These are phyloP conservation scores for Cordia subcordata DNA, from an alignment of 257 asterid genomes.

Conservation along the genomic window DNA sequence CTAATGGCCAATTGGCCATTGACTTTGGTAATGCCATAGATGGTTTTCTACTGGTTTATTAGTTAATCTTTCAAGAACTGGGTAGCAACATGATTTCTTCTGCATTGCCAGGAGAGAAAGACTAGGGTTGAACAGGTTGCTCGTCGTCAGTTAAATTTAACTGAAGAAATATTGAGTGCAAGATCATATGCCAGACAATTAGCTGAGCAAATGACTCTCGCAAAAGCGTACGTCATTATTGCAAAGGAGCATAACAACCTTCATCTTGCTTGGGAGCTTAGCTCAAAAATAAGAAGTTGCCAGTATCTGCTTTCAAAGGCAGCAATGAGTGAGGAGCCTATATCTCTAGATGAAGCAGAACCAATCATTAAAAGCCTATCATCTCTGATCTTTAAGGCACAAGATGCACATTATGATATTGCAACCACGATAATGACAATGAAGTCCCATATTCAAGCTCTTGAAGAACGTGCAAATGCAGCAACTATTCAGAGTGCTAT, in stretches of 20 bases:
- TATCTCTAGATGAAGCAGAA: constrained; percentile 77
- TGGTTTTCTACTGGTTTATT: not conserved
- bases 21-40: not conserved
- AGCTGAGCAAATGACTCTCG: constrained; percentile 82
- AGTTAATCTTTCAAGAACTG: not conserved
- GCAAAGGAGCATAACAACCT: constrained; percentile 82
- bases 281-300: constrained; percentile 69
- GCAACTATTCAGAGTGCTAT: constrained; percentile 60
- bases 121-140: constrained; percentile 37
- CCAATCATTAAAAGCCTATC: constrained; percentile 68
- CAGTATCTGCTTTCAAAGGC: constrained; percentile 78
- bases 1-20: no score
- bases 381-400: constrained; percentile 76
- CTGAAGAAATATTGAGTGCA: constrained; percentile 53
- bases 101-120: constrained; percentile 49
- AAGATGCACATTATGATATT: constrained; percentile 75
- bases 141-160: constrained; percentile 48
- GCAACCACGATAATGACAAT: constrained; percentile 78
- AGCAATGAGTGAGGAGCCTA: constrained; percentile 68
- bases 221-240: constrained; percentile 79
- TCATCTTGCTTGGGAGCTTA: constrained; percentile 86
- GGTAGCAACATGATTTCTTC: not conserved
- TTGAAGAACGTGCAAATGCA: constrained; percentile 66
- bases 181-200: constrained; percentile 77
- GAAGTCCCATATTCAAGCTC: constrained; percentile 84